Evolutionary conservation across 345 rosid species (phyloP).

Genomic region (Populus pruinosa): DNA sequence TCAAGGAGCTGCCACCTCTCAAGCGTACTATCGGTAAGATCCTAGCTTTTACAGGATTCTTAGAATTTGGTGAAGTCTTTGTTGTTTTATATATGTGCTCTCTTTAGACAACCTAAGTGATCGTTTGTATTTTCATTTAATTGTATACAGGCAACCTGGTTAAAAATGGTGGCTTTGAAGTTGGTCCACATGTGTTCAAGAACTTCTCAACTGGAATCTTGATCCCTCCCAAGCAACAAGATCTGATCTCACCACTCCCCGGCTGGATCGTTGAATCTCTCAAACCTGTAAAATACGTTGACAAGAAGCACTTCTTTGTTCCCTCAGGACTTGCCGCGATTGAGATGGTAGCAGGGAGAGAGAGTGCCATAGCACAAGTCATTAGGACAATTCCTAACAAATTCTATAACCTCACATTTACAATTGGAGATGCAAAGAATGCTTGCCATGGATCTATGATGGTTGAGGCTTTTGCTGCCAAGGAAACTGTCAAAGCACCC

Average conservation of each 20-base stretch:
- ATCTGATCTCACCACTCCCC: slow-evolving; percentile 64
- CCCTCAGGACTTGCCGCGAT: slow-evolving; percentile 57
- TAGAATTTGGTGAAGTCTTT: not conserved
- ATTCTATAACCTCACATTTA: slow-evolving; percentile 52
- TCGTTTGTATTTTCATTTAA: not conserved
- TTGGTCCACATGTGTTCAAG: slow-evolving; percentile 71
- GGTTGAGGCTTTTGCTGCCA: slow-evolving; percentile 71
- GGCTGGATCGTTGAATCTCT: slow-evolving; percentile 90
- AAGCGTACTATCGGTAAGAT: slow-evolving; percentile 36
- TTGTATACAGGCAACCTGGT: slow-evolving; percentile 51
- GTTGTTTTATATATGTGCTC: not conserved
- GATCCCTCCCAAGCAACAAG: slow-evolving; percentile 51
- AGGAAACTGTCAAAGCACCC: slow-evolving; percentile 33
- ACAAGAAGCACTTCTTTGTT: slow-evolving; percentile 59
- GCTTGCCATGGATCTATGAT: slow-evolving; percentile 79
- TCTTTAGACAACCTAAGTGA: not conserved
- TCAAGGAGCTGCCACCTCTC: slow-evolving; percentile 61
- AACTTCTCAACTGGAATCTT: slow-evolving; percentile 82
- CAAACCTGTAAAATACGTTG: slow-evolving; percentile 74
- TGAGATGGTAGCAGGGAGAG: slow-evolving; percentile 75
- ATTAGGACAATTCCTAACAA: slow-evolving; percentile 49
- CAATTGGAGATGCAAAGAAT: slow-evolving; percentile 69
- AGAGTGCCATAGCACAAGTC: slow-evolving; percentile 78
- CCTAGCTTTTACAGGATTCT: not conserved
- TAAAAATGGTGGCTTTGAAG: slow-evolving; percentile 76